Evolutionary conservation across 106 monocot species (phyloP).

Genomic region (Acanthochlamys bracteata): DNA sequence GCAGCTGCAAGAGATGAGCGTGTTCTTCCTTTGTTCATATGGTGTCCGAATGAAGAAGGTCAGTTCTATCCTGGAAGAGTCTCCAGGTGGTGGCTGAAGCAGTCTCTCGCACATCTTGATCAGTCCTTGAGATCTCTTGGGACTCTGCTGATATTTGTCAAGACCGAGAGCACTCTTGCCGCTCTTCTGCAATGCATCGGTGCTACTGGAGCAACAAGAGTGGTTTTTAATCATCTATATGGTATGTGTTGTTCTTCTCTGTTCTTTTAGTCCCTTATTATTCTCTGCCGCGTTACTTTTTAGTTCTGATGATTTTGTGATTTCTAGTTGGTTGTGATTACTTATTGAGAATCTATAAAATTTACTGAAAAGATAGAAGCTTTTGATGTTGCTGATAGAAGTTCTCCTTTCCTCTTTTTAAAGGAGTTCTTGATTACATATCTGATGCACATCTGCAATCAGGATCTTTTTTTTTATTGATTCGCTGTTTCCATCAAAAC

Average conservation of each 20-base stretch:
- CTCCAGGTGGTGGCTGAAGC: slow-evolving; percentile 93
- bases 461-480: too few relatives aligned
- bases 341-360: too few relatives aligned
- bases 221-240: slow-evolving; percentile 80
- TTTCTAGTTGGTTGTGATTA: too few relatives aligned
- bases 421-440: too few relatives aligned
- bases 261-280: neutral
- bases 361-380: too few relatives aligned
- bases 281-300: too few relatives aligned
- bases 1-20: slow-evolving; percentile 46
- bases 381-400: too few relatives aligned
- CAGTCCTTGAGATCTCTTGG: slow-evolving; percentile 63
- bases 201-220: slow-evolving; percentile 47
- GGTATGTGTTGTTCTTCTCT: slow-evolving; percentile 23
- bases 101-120: slow-evolving; percentile 61
- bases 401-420: too few relatives aligned
- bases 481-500: too few relatives aligned
- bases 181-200: slow-evolving; percentile 57
- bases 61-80: slow-evolving; percentile 73
- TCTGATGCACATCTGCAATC: too few relatives aligned
- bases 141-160: slow-evolving; percentile 39
- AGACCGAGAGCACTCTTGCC: slow-evolving; percentile 51
- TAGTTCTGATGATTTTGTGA: too few relatives aligned
- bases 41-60: slow-evolving; percentile 79
- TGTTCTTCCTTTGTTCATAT: slow-evolving; percentile 76